Percentiles rank a stretch among this genome's conserved stretches.
Evolutionary conservation across 768 basidiomycete species (phyloP).

Genomic region (Leccinum ochraceum): DNA sequence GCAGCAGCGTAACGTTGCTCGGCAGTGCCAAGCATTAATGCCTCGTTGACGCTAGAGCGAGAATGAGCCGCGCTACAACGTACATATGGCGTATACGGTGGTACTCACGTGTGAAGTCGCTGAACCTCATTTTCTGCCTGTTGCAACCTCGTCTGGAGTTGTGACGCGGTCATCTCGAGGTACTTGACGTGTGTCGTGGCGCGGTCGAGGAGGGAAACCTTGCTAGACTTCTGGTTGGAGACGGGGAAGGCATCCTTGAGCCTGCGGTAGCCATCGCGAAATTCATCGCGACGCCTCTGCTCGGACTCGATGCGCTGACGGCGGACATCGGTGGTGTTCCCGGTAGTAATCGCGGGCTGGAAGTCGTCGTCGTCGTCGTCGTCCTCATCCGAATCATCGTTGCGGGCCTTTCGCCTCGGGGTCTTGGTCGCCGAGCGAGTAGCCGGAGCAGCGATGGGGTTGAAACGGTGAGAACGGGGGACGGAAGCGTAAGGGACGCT

Average conservation of each 20-base stretch:
- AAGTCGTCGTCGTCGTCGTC: conserved; percentile 83
- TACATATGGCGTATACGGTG: background rate
- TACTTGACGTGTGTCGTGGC: conserved; percentile 87
- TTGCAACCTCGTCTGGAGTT: conserved; percentile 75
- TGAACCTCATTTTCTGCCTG: conserved; percentile 78
- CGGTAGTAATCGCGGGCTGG: conserved; percentile 48
- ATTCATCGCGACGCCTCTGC: conserved; percentile 89
- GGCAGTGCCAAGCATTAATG: conserved; percentile 82
- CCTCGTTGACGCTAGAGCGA: conserved; percentile 70
- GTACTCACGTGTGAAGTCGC: conserved; percentile 63
- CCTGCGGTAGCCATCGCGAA: conserved; percentile 87
- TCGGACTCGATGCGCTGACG: conserved; percentile 93
- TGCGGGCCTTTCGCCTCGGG: conserved; percentile 45
- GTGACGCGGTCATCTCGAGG: conserved; percentile 76
- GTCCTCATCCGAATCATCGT: conserved; percentile 72
- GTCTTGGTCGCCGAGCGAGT: conserved; percentile 55
- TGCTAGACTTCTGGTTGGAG: conserved; percentile 92
- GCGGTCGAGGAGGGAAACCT: conserved; percentile 86
- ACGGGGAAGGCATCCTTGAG: conserved; percentile 89
- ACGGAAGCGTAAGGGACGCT: conserved; percentile 59
- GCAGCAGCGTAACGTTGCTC: conserved; percentile 66
- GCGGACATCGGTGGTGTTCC: conserved; percentile 65
- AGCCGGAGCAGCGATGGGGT: conserved; percentile 61
- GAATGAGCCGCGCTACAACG: conserved; percentile 2
- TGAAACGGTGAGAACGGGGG: conserved; percentile 77